phyloP scores from a whole-genome alignment of 345 rosid species.

The Lepidium aucheri region DNA sequence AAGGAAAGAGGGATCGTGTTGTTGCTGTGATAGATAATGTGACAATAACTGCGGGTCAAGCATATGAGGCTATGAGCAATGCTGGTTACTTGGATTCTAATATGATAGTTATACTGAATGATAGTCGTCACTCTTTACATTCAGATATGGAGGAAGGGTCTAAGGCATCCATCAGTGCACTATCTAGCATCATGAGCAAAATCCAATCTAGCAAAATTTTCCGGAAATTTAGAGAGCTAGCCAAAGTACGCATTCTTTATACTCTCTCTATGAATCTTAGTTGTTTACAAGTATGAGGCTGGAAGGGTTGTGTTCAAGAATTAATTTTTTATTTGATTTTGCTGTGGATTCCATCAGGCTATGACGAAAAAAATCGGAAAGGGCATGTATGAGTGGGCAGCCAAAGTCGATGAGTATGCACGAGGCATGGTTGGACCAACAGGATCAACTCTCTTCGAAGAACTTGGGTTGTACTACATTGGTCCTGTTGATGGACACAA shows the following conservation, averaged over 20 bases:
- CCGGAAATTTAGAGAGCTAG: conserved; percentile 71
- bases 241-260: conserved; percentile 49
- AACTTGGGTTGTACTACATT: conserved; percentile 83
- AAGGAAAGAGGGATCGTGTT: conserved; percentile 70
- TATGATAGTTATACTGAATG: conserved; percentile 86
- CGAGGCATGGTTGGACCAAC: conserved; percentile 94
- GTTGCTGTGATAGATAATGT: conserved; percentile 72
- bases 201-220: conserved; percentile 87
- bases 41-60: conserved; percentile 89
- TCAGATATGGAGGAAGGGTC: conserved; percentile 65
- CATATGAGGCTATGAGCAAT: conserved; percentile 92
- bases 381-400: conserved; percentile 90
- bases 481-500: conserved; percentile 97
- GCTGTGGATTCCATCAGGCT: conserved; percentile 34
- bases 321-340: not conserved
- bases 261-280: not conserved
- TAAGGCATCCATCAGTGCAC: conserved; percentile 67
- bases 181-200: conserved; percentile 77
- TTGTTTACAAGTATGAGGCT: not conserved
- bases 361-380: conserved; percentile 74
- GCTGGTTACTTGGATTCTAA: conserved; percentile 88
- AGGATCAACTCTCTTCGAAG: conserved; percentile 91
- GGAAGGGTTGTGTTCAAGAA: not conserved
- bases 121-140: conserved; percentile 67
- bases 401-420: conserved; percentile 94